Evolutionary conservation across 2,329 filamentous ascomycete species (phyloP).

Genomic region (Alternaria arborescens): DNA sequence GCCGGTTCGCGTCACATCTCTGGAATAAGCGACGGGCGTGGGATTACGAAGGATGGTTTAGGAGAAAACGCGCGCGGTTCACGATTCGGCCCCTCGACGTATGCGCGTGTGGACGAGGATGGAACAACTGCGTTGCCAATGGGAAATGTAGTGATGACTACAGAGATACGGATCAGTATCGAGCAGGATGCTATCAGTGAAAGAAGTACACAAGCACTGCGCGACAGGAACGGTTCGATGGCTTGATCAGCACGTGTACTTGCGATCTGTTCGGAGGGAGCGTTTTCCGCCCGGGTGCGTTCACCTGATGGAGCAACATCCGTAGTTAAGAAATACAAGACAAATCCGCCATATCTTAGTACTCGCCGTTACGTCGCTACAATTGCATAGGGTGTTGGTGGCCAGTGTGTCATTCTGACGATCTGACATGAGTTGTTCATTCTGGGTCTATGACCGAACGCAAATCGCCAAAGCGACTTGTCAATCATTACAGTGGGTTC

Average conservation of each 20-base stretch:
- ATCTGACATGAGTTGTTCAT: background rate
- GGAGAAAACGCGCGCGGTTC: background rate
- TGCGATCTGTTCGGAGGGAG: background rate
- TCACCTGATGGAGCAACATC: background rate
- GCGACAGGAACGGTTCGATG: background rate
- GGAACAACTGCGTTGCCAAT: background rate
- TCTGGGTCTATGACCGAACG: background rate
- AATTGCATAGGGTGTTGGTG: background rate
- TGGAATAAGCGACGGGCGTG: background rate
- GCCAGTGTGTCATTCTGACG: background rate
- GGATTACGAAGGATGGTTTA: background rate
- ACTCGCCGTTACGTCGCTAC: background rate
- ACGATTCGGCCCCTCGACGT: constrained; percentile 15
- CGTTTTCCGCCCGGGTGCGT: background rate
- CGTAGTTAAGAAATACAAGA: background rate
- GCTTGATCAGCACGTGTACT: background rate
- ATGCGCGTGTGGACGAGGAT: constrained; percentile 28
- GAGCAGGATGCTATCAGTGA: constrained; percentile 14
- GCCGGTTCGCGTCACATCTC: constrained; percentile 1
- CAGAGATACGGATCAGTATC: constrained; percentile 25
- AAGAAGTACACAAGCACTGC: background rate
- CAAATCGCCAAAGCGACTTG: background rate
- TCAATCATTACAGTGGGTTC: background rate
- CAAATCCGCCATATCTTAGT: background rate
- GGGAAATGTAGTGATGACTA: constrained; percentile 29